A percentile compares a stretch with the other conserved stretches of the same genome.
Evolutionary conservation across 352 stramenopile genomes (phyloP).

Genomic region (Phytopythium ostracodes): DNA sequence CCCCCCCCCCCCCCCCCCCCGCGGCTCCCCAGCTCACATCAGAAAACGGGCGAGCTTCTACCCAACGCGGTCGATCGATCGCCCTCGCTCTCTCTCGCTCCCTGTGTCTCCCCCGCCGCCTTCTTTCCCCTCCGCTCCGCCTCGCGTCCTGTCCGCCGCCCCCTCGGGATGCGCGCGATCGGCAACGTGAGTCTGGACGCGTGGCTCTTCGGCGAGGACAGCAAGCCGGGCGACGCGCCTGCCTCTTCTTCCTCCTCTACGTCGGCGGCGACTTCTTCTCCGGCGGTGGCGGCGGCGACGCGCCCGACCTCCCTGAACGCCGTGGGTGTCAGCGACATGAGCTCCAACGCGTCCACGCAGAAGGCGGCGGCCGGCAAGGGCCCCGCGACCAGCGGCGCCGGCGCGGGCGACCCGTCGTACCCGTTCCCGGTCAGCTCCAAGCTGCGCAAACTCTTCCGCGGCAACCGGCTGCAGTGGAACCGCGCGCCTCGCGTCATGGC

Average conservation of each 20-base stretch:
- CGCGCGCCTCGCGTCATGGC: background rate
- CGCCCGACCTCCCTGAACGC: conserved; percentile 4
- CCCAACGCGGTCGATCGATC: too few relatives aligned
- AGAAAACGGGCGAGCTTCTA: too few relatives aligned
- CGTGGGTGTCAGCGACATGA: conserved; percentile 4
- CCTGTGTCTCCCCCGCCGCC: too few relatives aligned
- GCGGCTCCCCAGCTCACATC: too few relatives aligned
- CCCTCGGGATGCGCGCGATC: conserved; percentile 39
- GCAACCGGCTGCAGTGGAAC: conserved; percentile 62
- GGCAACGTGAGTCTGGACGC: conserved; percentile 66
- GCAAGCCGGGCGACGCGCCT: conserved; percentile 13
- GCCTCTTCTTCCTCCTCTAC: background rate
- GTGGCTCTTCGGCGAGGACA: conserved; percentile 82
- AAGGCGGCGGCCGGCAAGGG: background rate
- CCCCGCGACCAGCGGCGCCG: background rate
- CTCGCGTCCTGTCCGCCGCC: background rate
- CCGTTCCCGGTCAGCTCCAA: conserved; percentile 75
- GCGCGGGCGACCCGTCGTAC: conserved; percentile 23
- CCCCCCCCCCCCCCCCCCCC: too few relatives aligned
- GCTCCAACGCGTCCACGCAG: background rate
- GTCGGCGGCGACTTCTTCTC: conserved; percentile 1
- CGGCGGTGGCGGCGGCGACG: conserved; percentile 5
- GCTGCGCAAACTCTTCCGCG: conserved; percentile 68
- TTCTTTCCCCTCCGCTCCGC: background rate
- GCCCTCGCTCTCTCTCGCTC: background rate